These are phyloP conservation scores for Vachellia pachyceras DNA, from an alignment of 306 rosid species.

Conservation along the genomic window DNA sequence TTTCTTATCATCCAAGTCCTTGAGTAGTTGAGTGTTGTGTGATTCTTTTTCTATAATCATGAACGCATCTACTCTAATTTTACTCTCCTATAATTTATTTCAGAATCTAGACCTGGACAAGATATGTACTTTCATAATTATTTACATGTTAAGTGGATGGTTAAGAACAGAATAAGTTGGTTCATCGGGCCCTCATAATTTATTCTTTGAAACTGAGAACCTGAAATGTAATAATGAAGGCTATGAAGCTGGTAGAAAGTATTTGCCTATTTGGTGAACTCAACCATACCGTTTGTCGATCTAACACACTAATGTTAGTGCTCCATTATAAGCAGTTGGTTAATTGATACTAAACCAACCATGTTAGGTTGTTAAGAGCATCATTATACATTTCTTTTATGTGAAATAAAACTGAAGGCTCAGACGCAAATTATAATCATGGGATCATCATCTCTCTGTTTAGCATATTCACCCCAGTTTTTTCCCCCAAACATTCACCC, in stretches of 20 bases:
- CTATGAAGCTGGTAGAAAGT: conserved; percentile 3
- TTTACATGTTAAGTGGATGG: neutral
- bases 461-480: no score
- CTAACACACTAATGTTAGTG: conserved; percentile 32
- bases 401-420: conserved; percentile 19
- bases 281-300: conserved; percentile 35
- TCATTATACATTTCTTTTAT: conserved; percentile 38
- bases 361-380: conserved; percentile 51
- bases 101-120: neutral
- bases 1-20: neutral
- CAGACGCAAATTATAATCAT: conserved; percentile 19
- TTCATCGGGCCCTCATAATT: conserved; percentile 10
- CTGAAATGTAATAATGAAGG: conserved; percentile 25
- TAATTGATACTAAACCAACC: conserved; percentile 33
- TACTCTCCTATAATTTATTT: neutral
- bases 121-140: neutral
- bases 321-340: conserved; percentile 32
- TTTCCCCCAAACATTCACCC: neutral
- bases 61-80: neutral
- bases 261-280: conserved; percentile 28
- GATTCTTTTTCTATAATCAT: conserved; percentile 30
- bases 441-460: neutral
- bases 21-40: neutral
- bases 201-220: conserved; percentile 29
- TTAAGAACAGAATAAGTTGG: conserved; percentile 7